phyloP scores from a whole-genome alignment of 83 land plant genomes.

The Picea abies region DNA sequence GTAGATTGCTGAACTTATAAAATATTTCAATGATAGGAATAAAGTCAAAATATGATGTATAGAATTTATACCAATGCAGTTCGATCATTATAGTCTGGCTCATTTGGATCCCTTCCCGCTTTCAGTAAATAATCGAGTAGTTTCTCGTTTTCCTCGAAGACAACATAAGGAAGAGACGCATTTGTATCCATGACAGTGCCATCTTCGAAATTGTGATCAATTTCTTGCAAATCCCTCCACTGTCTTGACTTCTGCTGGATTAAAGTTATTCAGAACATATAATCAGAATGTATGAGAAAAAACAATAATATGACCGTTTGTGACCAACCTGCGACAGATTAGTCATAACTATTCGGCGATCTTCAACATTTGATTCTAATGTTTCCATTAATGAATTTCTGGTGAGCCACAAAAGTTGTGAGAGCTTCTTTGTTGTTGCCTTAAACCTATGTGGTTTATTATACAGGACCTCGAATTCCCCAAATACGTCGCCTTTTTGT shows the following conservation, averaged over 20 bases:
- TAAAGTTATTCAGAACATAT: not conserved
- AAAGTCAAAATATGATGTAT: too few relatives aligned
- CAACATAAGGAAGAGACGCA: not conserved
- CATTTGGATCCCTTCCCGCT: not conserved
- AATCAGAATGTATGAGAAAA: not conserved
- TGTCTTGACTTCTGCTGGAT: too few relatives aligned
- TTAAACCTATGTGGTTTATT: slow-evolving; percentile 11
- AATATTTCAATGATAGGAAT: not conserved
- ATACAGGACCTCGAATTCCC: slow-evolving; percentile 5
- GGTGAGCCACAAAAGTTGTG: slow-evolving; percentile 2
- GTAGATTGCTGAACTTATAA: not conserved
- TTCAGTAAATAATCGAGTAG: too few relatives aligned
- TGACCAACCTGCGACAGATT: slow-evolving; percentile 1
- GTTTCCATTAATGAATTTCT: not conserved
- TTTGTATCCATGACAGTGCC: too few relatives aligned
- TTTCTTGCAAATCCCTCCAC: too few relatives aligned
- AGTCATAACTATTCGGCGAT: not conserved
- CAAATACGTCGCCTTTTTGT: not conserved
- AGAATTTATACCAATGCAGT: not conserved
- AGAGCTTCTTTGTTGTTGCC: slow-evolving; percentile 6
- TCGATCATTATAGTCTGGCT: not conserved
- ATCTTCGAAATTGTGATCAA: too few relatives aligned
- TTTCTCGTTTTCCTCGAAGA: not conserved
- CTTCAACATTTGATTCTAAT: slow-evolving; percentile 14
- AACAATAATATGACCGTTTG: too few relatives aligned